These are phyloP conservation scores for Glarea lozoyensis DNA, from an alignment of 495 filamentous ascomycete genomes.

Conservation along the genomic window DNA sequence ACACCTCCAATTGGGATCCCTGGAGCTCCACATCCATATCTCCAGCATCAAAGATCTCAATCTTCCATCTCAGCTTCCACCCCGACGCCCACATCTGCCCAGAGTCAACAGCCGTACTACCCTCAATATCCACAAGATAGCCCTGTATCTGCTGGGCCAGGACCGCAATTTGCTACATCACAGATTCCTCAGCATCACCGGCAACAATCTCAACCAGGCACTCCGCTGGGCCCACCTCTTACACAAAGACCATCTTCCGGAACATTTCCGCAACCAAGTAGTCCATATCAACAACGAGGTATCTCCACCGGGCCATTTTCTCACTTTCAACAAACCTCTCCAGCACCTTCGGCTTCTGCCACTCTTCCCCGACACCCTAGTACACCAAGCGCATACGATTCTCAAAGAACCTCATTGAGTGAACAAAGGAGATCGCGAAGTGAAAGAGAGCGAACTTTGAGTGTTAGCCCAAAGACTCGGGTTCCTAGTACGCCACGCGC, in stretches of 20 bases:
- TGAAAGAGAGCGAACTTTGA: conserved; percentile 50
- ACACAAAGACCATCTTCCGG: conserved; percentile 31
- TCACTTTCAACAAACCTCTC: conserved; percentile 27
- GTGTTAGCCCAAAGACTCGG: conserved; percentile 55
- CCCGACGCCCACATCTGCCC: conserved; percentile 47
- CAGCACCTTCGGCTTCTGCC: conserved; percentile 24
- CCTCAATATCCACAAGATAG: conserved; percentile 43
- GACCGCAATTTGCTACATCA: conserved; percentile 30
- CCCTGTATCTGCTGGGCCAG: conserved; percentile 39
- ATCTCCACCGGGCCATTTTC: conserved; percentile 23
- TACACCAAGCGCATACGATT: conserved; percentile 25
- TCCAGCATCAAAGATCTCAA: conserved; percentile 35
- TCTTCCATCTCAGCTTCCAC: conserved; percentile 46
- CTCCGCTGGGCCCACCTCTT: conserved; percentile 43
- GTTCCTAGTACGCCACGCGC: conserved; percentile 15
- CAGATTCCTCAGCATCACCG: conserved; percentile 32
- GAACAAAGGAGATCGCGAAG: conserved; percentile 34
- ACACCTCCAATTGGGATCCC: conserved; percentile 40
- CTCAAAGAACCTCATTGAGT: conserved; percentile 18
- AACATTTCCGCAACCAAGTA: conserved; percentile 36
- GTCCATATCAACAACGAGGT: conserved; percentile 44
- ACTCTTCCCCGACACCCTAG: conserved; percentile 29
- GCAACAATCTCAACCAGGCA: conserved; percentile 42
- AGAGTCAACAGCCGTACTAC: conserved; percentile 41
- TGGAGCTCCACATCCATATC: conserved; percentile 29